These are phyloP conservation scores for Asparagopsis taxiformis DNA, from an alignment of 31 red algal genomes.

Conservation along the genomic window DNA sequence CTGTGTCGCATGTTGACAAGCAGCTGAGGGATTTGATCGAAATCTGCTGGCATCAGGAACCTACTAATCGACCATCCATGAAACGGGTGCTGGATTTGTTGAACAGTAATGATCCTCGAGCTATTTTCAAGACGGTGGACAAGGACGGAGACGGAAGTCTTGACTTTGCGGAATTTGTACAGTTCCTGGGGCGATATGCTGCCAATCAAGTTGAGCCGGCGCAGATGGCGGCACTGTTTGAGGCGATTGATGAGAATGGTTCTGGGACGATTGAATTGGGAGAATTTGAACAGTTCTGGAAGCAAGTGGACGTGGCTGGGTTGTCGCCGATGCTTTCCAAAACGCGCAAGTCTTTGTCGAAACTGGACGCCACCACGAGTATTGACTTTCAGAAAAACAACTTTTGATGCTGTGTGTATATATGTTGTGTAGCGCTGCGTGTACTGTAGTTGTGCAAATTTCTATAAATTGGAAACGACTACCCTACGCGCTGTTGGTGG, in stretches of 20 bases:
- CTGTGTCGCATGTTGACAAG: constrained; percentile 16
- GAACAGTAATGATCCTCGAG: constrained; percentile 3
- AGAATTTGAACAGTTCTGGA: constrained; percentile 21
- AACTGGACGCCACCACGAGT: no score
- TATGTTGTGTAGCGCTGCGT: no score
- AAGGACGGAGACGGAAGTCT: background rate
- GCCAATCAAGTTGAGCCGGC: background rate
- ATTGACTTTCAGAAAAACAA: no score
- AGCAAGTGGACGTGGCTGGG: constrained; percentile 14
- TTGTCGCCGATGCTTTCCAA: no score
- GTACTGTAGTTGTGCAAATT: no score
- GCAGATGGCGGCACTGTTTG: constrained; percentile 3
- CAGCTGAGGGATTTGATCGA: constrained; percentile 7
- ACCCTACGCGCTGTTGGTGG: no score
- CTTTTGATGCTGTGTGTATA: no score
- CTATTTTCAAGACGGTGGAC: constrained; percentile 6
- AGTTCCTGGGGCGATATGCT: constrained; percentile 13
- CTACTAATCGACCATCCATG: constrained; percentile 18
- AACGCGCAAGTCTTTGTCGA: no score
- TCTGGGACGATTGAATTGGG: background rate
- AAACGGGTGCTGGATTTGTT: constrained; percentile 5
- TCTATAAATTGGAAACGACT: no score
- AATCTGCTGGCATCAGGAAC: constrained; percentile 11
- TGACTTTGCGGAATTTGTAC: constrained; percentile 24
- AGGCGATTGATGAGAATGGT: constrained; percentile 13